Base-by-base conservation (phyloP, 2,329 filamentous ascomycete species). In the Xylariaceae sp. region DNA sequence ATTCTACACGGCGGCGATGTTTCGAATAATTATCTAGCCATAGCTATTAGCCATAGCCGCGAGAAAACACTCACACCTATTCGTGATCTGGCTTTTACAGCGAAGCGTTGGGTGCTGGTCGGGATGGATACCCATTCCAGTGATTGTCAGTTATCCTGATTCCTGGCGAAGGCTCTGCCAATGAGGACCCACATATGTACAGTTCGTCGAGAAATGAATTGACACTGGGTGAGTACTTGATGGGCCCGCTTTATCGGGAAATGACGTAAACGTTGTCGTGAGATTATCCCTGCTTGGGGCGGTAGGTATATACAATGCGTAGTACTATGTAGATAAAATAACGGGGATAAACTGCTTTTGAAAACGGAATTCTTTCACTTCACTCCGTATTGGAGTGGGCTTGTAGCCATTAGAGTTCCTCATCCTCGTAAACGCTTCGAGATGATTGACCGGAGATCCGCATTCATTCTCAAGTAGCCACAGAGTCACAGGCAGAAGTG, bases 251-350 rank as follows among this genome's bases (percentile, higher is more conserved):
- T 58, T 58, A 54, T 58, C 58, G 46, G 47, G 48, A 55, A 64
- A 65, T 67, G 65, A 67, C 65, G 65, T 67, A 67, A 66, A 55
- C 8, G 59, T 60, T 57, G 57, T 65, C 62, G 60, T 60, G 53
- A 56, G 44, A 42, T 54, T 41, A 61, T 61, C 55, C 50, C 50
- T 51, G 55, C 43, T 27, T 19, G 8, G 47, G 44, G 29, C 35
- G 30, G 29, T 11, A 42, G n/a, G 39, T 19, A 50, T 31, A 40
- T 47, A 34, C 50, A 26, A 44, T 50, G 49, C 52, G 31, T 11
- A 6, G 7, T 45, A 32, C 29, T 8, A 29, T 5, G 4, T 42
- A 42, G 12, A 3, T 19, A 42, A n/a, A 8, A 39, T 12, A 39
- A 9, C 11, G 19, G 19, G 19, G 19, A 19, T 19, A 19, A 19